These are phyloP conservation scores for Ballota nigra DNA, from an alignment of 257 asterid species.

Conservation along the genomic window DNA sequence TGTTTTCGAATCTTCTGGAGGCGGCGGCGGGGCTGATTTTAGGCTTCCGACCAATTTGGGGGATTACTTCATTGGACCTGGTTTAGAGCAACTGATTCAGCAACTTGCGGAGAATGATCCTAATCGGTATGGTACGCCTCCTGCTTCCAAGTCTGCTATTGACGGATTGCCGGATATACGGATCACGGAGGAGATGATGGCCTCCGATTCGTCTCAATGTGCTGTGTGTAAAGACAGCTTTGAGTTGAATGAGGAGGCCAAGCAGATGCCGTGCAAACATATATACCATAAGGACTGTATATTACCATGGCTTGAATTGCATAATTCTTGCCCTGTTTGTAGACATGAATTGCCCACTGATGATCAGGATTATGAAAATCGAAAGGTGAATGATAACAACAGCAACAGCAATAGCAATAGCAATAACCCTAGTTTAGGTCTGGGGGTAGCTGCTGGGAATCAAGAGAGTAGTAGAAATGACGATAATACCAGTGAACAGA, in stretches of 20 bases:
- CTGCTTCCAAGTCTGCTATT: constrained; percentile 73
- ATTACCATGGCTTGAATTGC: constrained; percentile 87
- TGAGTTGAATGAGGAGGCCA: constrained; percentile 58
- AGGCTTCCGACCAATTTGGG: constrained; percentile 60
- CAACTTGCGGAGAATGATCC: constrained; percentile 89
- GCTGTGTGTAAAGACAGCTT: constrained; percentile 89
- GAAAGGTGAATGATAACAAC: constrained; percentile 31
- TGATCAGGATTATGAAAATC: constrained; percentile 73
- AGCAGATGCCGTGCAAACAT: constrained; percentile 89
- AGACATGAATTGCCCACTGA: constrained; percentile 88
- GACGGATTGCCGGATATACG: constrained; percentile 65
- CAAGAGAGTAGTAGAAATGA: constrained; percentile 34
- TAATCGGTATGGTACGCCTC: constrained; percentile 81
- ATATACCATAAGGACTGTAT: constrained; percentile 83
- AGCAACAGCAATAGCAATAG: constrained; percentile 20
- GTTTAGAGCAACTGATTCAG: constrained; percentile 81
- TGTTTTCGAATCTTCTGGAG: constrained; percentile 56
- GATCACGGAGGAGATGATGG: constrained; percentile 47
- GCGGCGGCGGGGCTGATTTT: constrained; percentile 35
- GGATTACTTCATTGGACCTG: constrained; percentile 79
- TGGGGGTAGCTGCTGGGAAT: constrained; percentile 38
- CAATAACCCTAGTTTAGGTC: constrained; percentile 25
- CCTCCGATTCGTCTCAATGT: constrained; percentile 63
- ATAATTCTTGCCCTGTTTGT: constrained; percentile 91
- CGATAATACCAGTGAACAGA: constrained; percentile 32